phyloP scores from a whole-genome alignment of 805 yeast species.

The Yarrowia porcina region DNA sequence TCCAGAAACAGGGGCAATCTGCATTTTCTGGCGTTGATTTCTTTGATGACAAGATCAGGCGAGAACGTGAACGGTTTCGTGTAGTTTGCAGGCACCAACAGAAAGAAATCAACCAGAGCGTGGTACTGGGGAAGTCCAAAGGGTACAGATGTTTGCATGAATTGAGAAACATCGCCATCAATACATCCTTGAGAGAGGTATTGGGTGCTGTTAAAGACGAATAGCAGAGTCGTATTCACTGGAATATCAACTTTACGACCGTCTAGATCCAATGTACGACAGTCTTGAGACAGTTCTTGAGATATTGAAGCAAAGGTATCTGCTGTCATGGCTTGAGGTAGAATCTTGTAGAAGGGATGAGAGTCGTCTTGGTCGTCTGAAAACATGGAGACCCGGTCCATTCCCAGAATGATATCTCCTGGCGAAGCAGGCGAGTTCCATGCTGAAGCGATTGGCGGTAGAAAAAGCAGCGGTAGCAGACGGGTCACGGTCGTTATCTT shows the following conservation, averaged over 20 bases:
- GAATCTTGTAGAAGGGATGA: constrained; percentile 9
- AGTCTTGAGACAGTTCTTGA: neutral
- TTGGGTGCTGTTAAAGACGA: constrained; percentile 29
- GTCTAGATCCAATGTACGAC: neutral
- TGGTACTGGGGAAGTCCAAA: constrained; percentile 30
- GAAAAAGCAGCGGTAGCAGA: neutral
- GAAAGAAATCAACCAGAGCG: constrained; percentile 27
- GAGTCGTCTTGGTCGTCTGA: neutral
- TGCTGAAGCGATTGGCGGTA: neutral
- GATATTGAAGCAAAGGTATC: constrained; percentile 2
- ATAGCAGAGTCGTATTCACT: constrained; percentile 28
- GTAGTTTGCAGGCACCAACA: constrained; percentile 30
- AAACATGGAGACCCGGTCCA: neutral
- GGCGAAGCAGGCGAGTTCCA: neutral
- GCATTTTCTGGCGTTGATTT: constrained; percentile 9
- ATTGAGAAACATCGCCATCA: neutral
- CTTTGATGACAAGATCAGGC: constrained; percentile 25
- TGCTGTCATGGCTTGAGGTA: constrained; percentile 2
- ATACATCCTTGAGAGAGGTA: neutral
- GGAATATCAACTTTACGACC: constrained; percentile 28
- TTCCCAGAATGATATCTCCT: constrained; percentile 1
- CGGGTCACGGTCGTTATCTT: no score
- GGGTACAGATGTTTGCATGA: constrained; percentile 30
- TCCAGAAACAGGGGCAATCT: constrained; percentile 3
- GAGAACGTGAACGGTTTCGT: neutral